phyloP scores from a whole-genome alignment of 2,329 filamentous ascomycete genomes.

The Paecilomyces dactylethromorphus region DNA sequence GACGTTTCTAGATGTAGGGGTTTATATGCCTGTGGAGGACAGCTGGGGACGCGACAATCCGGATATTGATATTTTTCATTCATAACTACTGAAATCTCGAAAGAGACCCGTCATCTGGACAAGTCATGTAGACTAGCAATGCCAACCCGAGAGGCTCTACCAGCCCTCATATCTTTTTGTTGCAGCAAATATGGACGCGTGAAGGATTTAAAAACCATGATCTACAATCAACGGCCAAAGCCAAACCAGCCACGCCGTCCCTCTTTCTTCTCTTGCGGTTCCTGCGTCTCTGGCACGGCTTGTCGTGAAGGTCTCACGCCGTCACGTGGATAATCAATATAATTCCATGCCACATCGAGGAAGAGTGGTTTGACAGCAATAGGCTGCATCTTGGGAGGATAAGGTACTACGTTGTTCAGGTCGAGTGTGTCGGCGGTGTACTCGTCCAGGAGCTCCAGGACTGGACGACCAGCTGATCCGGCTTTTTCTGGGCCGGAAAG shows the following conservation, averaged over 20 bases:
- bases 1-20: too few relatives aligned
- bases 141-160: not conserved
- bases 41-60: too few relatives aligned
- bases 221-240: slow-evolving; percentile 43
- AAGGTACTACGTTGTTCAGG: slow-evolving; percentile 73
- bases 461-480: slow-evolving; percentile 34
- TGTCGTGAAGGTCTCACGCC: slow-evolving; percentile 20
- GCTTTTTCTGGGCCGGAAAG: slow-evolving; percentile 46
- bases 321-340: slow-evolving; percentile 80
- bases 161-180: not conserved
- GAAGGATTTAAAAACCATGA: not conserved
- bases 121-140: not conserved
- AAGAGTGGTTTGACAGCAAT: slow-evolving; percentile 93
- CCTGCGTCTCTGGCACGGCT: slow-evolving; percentile 17
- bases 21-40: too few relatives aligned
- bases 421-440: slow-evolving; percentile 68
- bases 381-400: slow-evolving; percentile 74
- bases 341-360: slow-evolving; percentile 95
- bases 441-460: slow-evolving; percentile 68
- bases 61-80: too few relatives aligned
- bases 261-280: slow-evolving; percentile 39
- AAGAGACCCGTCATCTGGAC: not conserved
- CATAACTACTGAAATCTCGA: too few relatives aligned
- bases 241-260: slow-evolving; percentile 73
- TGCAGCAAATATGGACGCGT: not conserved